Base-by-base conservation (phyloP, 352 stramenopile genomes). In the Pythium guiyangense region DNA sequence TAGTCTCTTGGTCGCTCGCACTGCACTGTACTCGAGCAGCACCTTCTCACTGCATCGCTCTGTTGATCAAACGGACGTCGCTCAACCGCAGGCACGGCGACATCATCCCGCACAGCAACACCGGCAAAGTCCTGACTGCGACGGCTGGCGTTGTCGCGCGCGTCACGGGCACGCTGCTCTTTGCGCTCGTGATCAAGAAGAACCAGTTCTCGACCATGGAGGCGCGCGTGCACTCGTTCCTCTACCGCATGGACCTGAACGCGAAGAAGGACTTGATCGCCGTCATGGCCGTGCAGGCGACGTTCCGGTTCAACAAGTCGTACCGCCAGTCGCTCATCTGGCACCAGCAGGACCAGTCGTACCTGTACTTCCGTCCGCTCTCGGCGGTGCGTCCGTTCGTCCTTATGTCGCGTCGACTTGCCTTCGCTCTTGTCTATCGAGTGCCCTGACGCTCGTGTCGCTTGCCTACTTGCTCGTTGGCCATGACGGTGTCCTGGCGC, bases 271-370 rank as follows among this genome's bases (percentile, higher is more conserved):
- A 86, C 15, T 39, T 84, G 26, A 85, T 73, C 37, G 74, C 73
- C 0, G 77, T 90, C 31, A 73, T 90, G 67, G 79, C 79, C 2
- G 67, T 90, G 51, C 79, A 90, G 42, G 74, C 77, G 17, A 79
- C 73, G n/a, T 85, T 77, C 59, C 79, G 73, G 2, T 88, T 79
- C 62, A 75, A 71, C 52, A 88, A 85, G 57, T 86, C 75, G 22
- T 86, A 90, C 59, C 69, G 65, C 35, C 59, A 73, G 3, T 86
- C 79, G 25, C 66, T 88, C 26, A 79, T 80, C 56, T 90, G 79
- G 79, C 77, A 90, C 52, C 74, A 86, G 59, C 66, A 86, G 45
- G 50, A 63, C 15, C 61, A 60, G n/a, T 74, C 73, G 20, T 67
- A 63, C 17, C 64, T 81, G 11, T 84, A 84, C 60, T 79, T 74